These are phyloP conservation scores for Cordyceps cateniannulata DNA, from an alignment of 2,329 filamentous ascomycete species.

Conservation along the genomic window DNA sequence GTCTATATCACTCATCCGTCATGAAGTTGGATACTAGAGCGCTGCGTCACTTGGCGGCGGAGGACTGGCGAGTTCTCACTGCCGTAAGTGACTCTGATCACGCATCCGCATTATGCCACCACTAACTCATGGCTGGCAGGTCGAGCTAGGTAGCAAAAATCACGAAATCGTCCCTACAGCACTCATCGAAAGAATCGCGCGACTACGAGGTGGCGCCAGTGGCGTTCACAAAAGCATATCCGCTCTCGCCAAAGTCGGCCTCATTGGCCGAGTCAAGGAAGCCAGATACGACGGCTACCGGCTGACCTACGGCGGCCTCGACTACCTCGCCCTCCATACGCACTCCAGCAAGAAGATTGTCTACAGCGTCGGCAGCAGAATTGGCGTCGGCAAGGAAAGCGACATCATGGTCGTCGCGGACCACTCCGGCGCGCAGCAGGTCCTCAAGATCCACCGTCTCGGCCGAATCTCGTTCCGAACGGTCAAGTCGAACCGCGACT, in stretches of 20 bases:
- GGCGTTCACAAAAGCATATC: slow-evolving; percentile 86
- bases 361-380: slow-evolving; percentile 89
- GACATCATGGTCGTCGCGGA: slow-evolving; percentile 94
- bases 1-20: not conserved
- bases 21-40: slow-evolving; percentile 97
- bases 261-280: slow-evolving; percentile 91
- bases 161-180: slow-evolving; percentile 94
- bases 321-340: slow-evolving; percentile 93
- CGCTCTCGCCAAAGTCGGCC: slow-evolving; percentile 79
- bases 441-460: slow-evolving; percentile 93
- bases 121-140: slow-evolving; percentile 47
- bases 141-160: slow-evolving; percentile 90
- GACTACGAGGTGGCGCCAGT: slow-evolving; percentile 68
- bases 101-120: slow-evolving; percentile 22
- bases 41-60: slow-evolving; percentile 82
- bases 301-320: slow-evolving; percentile 90
- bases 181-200: slow-evolving; percentile 77
- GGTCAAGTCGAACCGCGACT: slow-evolving; percentile 93
- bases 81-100: slow-evolving; percentile 55
- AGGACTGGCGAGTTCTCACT: slow-evolving; percentile 93
- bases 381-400: slow-evolving; percentile 95
- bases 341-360: slow-evolving; percentile 73
- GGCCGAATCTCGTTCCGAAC: slow-evolving; percentile 95
- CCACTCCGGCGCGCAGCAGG: slow-evolving; percentile 65
- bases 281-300: slow-evolving; percentile 97